These are phyloP conservation scores for Tephrocybe rancida DNA, from an alignment of 768 basidiomycete species.

Conservation along the genomic window DNA sequence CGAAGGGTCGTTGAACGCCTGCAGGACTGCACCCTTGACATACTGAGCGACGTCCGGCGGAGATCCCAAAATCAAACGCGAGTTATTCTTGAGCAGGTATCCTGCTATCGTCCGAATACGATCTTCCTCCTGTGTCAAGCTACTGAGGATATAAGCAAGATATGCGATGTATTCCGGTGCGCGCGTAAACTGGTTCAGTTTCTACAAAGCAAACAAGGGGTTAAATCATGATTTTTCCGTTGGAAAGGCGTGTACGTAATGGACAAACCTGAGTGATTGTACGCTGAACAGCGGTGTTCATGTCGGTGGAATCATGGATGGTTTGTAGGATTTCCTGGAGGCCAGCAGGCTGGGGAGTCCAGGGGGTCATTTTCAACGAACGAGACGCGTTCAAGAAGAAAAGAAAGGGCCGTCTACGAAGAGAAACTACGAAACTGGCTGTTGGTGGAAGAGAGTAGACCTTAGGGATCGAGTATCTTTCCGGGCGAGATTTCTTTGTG, in stretches of 20 bases:
- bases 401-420: constrained; percentile 21
- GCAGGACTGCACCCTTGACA: constrained; percentile 75
- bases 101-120: constrained; percentile 95
- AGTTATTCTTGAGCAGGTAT: constrained; percentile 95
- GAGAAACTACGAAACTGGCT: constrained; percentile 24
- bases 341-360: constrained; percentile 84
- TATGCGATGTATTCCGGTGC: constrained; percentile 95
- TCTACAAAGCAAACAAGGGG: constrained; percentile 43
- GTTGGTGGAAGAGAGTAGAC: constrained; percentile 17
- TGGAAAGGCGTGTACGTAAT: constrained; percentile 20
- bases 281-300: constrained; percentile 73
- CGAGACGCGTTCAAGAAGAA: constrained; percentile 38
- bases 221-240: constrained; percentile 16
- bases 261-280: constrained; percentile 77
- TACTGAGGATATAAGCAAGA: constrained; percentile 90
- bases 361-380: constrained; percentile 61
- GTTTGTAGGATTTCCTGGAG: constrained; percentile 92
- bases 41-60: constrained; percentile 68
- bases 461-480: constrained; percentile 21
- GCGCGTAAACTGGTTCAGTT: constrained; percentile 85
- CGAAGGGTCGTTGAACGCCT: constrained; percentile 79
- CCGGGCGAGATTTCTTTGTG: constrained; percentile 26
- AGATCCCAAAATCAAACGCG: constrained; percentile 72
- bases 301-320: constrained; percentile 87
- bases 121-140: constrained; percentile 82